These are phyloP conservation scores for Nicotiana noctiflora DNA, from an alignment of 257 asterid genomes.

Conservation along the genomic window DNA sequence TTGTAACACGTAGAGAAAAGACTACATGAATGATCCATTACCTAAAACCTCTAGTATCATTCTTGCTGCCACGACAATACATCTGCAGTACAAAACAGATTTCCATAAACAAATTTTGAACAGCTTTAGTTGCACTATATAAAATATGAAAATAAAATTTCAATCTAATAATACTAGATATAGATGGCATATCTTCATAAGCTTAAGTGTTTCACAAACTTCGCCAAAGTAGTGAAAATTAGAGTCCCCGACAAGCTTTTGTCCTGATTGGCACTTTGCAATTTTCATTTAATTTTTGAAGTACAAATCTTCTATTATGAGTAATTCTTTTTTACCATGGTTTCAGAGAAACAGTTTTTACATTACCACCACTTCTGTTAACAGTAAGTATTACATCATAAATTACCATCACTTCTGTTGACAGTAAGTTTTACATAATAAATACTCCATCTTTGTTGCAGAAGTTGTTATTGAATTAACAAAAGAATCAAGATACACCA, in stretches of 20 bases:
- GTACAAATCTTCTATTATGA: not conserved
- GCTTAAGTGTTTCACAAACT: not conserved
- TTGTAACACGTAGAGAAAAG: not conserved
- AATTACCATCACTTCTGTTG: not conserved
- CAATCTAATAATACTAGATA: not conserved
- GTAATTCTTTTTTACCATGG: not conserved
- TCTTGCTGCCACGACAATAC: slow-evolving; percentile 94
- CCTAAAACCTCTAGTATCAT: slow-evolving; percentile 91
- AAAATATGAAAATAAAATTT: not conserved
- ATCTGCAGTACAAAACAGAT: slow-evolving; percentile 38
- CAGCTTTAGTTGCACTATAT: slow-evolving; percentile 1
- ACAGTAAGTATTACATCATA: too few relatives aligned
- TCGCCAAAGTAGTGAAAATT: not conserved
- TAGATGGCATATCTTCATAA: not conserved
- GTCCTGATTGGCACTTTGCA: not conserved
- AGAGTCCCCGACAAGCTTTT: not conserved
- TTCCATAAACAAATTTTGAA: slow-evolving; percentile 17
- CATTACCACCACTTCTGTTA: too few relatives aligned
- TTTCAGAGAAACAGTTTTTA: too few relatives aligned
- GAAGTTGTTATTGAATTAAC: too few relatives aligned
- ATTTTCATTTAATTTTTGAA: not conserved
- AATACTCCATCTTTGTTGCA: not conserved
- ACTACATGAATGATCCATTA: slow-evolving; percentile 16
- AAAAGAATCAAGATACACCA: too few relatives aligned
- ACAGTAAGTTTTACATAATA: not conserved